Conservation (phyloP, 345 rosid genomes). For the Hibiscus syriacus region DNA sequence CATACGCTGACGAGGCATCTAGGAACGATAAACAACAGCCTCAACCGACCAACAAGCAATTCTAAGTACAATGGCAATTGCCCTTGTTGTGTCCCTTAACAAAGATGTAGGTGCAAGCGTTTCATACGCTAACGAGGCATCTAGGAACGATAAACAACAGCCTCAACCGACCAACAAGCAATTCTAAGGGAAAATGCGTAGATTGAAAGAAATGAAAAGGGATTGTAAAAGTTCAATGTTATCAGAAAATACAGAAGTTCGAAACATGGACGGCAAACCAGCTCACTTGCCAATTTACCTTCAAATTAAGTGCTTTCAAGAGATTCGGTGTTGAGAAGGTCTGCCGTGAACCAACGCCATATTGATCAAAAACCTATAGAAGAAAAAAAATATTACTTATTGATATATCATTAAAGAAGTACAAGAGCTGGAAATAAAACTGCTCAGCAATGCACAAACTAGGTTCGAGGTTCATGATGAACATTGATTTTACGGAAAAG, state of each 20-base stretch:
- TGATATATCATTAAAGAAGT: not conserved
- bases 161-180: not conserved
- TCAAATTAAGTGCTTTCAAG: constrained; percentile 54
- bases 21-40: not conserved
- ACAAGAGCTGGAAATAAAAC: not conserved
- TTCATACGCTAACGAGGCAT: not conserved
- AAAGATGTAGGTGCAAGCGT: not conserved
- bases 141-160: not conserved
- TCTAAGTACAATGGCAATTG: too few species aligned
- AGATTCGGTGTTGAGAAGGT: constrained; percentile 62
- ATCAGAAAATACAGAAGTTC: not conserved
- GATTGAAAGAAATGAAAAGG: not conserved
- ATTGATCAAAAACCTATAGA: constrained; percentile 69
- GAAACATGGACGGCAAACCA: not conserved
- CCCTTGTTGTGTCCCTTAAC: too few species aligned
- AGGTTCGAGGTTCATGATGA: not conserved
- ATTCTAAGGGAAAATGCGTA: not conserved
- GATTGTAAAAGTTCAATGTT: not conserved
- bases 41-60: not conserved
- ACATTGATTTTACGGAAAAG: not conserved
- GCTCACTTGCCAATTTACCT: constrained; percentile 35
- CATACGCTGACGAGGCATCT: not conserved
- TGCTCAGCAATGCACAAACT: not conserved
- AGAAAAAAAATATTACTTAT: constrained; percentile 1
- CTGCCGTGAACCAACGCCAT: constrained; percentile 68